phyloP scores from a whole-genome alignment of 2,329 filamentous ascomycete species.

The Trichoderma simmonsii region DNA sequence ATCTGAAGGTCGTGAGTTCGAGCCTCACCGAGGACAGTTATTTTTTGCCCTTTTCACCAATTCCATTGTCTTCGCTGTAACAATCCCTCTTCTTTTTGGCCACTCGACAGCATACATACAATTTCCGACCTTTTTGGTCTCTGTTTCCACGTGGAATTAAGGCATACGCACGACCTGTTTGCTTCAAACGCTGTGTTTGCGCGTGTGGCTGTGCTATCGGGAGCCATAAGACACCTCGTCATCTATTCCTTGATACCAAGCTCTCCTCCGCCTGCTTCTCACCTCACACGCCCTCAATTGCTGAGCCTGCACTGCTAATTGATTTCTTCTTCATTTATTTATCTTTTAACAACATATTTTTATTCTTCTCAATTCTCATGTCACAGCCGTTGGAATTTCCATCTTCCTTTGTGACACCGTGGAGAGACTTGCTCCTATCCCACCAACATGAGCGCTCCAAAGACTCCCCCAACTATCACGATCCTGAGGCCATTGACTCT shows the following conservation, averaged over 20 bases:
- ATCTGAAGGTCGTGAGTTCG: conserved; percentile 51
- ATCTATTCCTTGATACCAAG: background rate
- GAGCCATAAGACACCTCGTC: background rate
- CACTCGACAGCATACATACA: background rate
- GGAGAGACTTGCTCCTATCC: conserved; percentile 34
- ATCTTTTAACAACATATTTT: too few relatives aligned
- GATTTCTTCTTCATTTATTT: background rate
- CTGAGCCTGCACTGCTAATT: background rate
- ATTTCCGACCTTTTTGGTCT: background rate
- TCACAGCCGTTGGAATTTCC: conserved; percentile 30
- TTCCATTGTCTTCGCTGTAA: too few relatives aligned
- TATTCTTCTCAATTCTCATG: background rate
- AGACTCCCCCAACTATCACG: conserved; percentile 50
- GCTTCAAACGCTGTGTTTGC: background rate
- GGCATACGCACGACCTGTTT: too few relatives aligned
- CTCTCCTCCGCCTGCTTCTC: background rate
- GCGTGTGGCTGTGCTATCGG: background rate
- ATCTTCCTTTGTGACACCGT: conserved; percentile 37
- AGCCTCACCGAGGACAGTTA: conserved; percentile 43
- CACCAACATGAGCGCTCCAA: conserved; percentile 34
- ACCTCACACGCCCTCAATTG: background rate
- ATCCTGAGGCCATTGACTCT: conserved; percentile 40
- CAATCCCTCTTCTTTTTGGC: background rate
- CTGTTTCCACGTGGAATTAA: background rate
- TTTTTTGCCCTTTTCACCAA: conserved; percentile 7